Base-by-base conservation (phyloP, 495 filamentous ascomycete species). In the Oleoguttula mirabilis region DNA sequence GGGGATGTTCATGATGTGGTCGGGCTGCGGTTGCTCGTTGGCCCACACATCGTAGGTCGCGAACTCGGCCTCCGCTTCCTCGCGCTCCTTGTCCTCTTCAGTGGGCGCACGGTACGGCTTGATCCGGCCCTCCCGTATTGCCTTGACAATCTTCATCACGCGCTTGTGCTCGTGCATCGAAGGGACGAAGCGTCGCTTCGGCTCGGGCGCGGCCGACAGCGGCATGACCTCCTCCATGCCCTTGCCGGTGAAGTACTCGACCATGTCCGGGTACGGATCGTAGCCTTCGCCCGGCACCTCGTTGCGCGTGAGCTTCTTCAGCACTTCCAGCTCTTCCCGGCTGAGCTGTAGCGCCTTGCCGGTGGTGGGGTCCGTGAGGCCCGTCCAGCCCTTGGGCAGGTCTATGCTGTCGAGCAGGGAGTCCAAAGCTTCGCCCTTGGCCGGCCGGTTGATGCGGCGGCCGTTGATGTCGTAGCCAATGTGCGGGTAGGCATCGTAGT, bases 381-480 rank as follows among this genome's bases (percentile, higher is more conserved):
- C 90, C 40, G 90, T 98, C 86, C 87, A 98, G 40, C 90, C 92
- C 70, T 93, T 85, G 21, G 90, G 90, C n/a, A 98, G 67, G 51
- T 98, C 90, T 50, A 98, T 96, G 60, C 82, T 93, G 54, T 96
- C 88, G 21, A 98, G 70, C 32, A 98, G 69, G 4, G 85, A 84
- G 72, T 98, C 92, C 22, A 98, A 66, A 28, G 92, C 90, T 57
- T 92, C 81, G 24, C 90, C 90, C 56, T 85, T 87, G 22, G 90
- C 90, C 2, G 90, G 90, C 34, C 90, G 83, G 77, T 92, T 79
- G 42, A 98, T 92, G 61, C 84, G 93, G 69, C 87, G 94, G 60
- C 90, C 90, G 64, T 98, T 93, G 62, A 98, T 94, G 58, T 95
- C 83, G 62, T 98, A 98, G 31, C 90, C 90, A 59, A 98, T 94